phyloP scores from a whole-genome alignment of 2,329 filamentous ascomycete species.

The Pseudocercospora pini-densiflorae region DNA sequence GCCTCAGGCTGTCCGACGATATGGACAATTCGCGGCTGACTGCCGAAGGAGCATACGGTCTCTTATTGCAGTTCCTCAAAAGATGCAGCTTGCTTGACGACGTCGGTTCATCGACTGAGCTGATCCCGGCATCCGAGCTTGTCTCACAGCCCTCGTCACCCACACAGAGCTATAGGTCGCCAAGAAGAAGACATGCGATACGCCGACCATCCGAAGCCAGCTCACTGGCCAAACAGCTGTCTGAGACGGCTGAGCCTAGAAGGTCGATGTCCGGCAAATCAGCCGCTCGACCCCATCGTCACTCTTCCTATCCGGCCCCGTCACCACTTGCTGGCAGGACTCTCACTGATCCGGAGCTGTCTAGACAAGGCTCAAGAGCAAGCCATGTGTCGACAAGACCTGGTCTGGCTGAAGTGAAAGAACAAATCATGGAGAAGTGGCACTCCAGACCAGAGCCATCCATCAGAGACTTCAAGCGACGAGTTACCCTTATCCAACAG shows the following conservation, averaged over 20 bases:
- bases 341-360: neutral
- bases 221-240: constrained; percentile 28
- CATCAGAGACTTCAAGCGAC: constrained; percentile 41
- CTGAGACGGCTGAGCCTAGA: constrained; percentile 24
- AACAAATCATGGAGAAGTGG: constrained; percentile 13
- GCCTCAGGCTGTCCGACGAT: constrained; percentile 69
- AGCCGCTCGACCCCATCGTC: constrained; percentile 10
- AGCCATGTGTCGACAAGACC: constrained; percentile 11
- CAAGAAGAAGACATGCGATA: constrained; percentile 9
- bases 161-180: constrained; percentile 12
- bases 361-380: constrained; percentile 9
- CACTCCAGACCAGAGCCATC: constrained; percentile 29
- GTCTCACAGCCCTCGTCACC: constrained; percentile 26
- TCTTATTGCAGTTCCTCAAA: constrained; percentile 39
- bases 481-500: constrained; percentile 40
- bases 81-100: constrained; percentile 43
- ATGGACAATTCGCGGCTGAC: constrained; percentile 31
- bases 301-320: constrained; percentile 13
- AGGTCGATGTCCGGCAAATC: neutral
- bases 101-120: constrained; percentile 30
- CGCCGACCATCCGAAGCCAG: constrained; percentile 23
- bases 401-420: constrained; percentile 15
- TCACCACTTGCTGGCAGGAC: neutral
- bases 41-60: constrained; percentile 36
- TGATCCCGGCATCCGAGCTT: constrained; percentile 32